Conservation (phyloP, 805 yeast genomes). For the Lachancea fermentati region DNA sequence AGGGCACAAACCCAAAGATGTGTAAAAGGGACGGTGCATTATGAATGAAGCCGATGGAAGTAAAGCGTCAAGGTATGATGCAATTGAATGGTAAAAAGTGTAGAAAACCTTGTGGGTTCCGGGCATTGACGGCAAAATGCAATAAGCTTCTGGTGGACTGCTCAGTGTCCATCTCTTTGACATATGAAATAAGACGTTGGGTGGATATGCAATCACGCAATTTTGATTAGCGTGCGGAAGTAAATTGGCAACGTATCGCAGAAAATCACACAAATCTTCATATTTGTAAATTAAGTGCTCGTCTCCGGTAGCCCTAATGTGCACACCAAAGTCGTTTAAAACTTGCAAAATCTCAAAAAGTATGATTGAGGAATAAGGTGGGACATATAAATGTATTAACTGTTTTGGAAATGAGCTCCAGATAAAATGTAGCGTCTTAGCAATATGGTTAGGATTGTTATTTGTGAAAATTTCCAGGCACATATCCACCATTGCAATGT, state of each 20-base stretch:
- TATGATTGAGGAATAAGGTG: constrained; percentile 7
- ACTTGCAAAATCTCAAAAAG: constrained; percentile 6
- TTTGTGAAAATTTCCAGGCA: constrained; percentile 5
- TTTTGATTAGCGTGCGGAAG: background rate
- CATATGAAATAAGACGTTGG: constrained; percentile 4
- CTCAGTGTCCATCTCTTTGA: constrained; percentile 5
- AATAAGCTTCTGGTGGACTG: constrained; percentile 8
- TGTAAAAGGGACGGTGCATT: constrained; percentile 5
- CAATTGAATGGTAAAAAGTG: constrained; percentile 9
- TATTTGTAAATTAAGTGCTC: constrained; percentile 5
- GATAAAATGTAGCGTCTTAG: constrained; percentile 4
- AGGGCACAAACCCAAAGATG: constrained; percentile 4
- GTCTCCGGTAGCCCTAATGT: constrained; percentile 1
- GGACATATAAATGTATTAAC: constrained; percentile 3
- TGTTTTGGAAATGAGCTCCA: constrained; percentile 2
- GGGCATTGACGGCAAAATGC: constrained; percentile 2
- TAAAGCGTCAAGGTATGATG: constrained; percentile 6
- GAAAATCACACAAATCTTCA: constrained; percentile 3
- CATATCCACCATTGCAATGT: constrained; percentile 6
- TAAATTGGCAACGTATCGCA: constrained; percentile 3
- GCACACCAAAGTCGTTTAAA: constrained; percentile 5
- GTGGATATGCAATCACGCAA: constrained; percentile 7
- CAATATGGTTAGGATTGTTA: constrained; percentile 2
- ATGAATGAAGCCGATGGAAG: constrained; percentile 8
- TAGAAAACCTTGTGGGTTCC: constrained; percentile 10